Evolutionary conservation across 257 asterid genomes (phyloP), one percentile per base, ranked within the genome.

Genomic region (Rehmannia glutinosa): DNA sequence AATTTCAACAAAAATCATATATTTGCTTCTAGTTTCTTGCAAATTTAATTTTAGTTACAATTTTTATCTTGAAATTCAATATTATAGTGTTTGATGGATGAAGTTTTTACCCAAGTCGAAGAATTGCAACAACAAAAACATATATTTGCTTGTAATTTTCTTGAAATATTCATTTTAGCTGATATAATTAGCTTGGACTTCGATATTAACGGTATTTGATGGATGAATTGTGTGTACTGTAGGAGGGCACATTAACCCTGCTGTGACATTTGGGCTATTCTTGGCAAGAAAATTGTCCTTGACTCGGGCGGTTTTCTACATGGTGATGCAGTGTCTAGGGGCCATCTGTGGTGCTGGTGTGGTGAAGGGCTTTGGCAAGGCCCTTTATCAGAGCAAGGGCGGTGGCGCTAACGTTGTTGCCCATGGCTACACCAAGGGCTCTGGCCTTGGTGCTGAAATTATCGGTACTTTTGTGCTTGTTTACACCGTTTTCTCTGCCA

Each of bases 311-410:
- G 35, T 82, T 35, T 82, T 73, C 84, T 82, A 82, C 72, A 79
- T 82, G 43, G 73, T 82, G 66, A 82, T 82, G 87, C 87, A 82
- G 32, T 75, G 82, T 68, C 64, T 83, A 0, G 88, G 86, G 3
- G 89, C 89, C 65, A 83, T 78, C 35, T 83, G 86, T 7, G 89
- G 86, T 1, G 86, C 86, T 17, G 89, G 86, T 1, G 89, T 83
- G 66, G 89, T 83, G 32, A 84, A 81, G 65, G 90, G 90, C 17
- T 84, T 84, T 78, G 81, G 82, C 12, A 72, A 81, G 62, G 71
- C 77, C n/a, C 73, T 83, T 7, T 83, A 83, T 64, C 55, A 66
- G 80, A 76, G 73, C 16, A 69, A 74, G 54, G 89, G 89, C 30
- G 89, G 89, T 5, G 89, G 89, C 13, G 84, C 89, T 15, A 83